Conservation (phyloP, 1,139 yeast genomes). For the Sugiyamaella paludigena region DNA sequence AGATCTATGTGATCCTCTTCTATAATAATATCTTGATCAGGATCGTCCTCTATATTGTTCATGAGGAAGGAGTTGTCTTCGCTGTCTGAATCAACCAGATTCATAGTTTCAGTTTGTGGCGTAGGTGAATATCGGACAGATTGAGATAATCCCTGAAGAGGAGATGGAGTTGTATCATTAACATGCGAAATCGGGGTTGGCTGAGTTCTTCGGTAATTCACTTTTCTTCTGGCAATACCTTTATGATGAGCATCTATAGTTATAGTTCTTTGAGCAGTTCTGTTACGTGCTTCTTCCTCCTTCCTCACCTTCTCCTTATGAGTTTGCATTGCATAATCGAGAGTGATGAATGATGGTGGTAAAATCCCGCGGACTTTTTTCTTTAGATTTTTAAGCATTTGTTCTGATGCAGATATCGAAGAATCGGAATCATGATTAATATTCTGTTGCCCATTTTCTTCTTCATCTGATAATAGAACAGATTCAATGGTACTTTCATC, state of each 20-base stretch:
- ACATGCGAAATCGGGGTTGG: not conserved
- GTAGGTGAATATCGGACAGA: not conserved
- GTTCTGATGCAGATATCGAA: no score
- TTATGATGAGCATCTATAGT: constrained; percentile 9
- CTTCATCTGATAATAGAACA: not conserved
- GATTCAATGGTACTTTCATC: not conserved
- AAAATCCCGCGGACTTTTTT: constrained; percentile 20
- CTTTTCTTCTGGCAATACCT: constrained; percentile 21
- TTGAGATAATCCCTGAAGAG: not conserved
- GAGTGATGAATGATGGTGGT: constrained; percentile 23
- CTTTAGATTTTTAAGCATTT: constrained; percentile 8
- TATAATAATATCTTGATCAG: constrained; percentile 3
- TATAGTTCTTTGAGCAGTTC: not conserved
- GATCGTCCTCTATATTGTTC: not conserved
- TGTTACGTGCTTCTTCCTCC: not conserved
- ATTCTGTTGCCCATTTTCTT: not conserved
- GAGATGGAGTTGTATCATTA: not conserved
- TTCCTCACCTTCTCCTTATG: constrained; percentile 3
- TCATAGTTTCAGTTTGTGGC: no score
- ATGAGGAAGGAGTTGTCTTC: no score
- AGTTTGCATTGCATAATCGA: constrained; percentile 18
- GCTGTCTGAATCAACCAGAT: no score
- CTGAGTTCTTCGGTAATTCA: not conserved
- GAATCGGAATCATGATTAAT: constrained; percentile 1
- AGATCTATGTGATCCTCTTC: constrained; percentile 11